Percentiles rank a stretch among this genome's conserved stretches.
phyloP scores from a whole-genome alignment of 2,329 filamentous ascomycete species.

The Fusarium hostae region DNA sequence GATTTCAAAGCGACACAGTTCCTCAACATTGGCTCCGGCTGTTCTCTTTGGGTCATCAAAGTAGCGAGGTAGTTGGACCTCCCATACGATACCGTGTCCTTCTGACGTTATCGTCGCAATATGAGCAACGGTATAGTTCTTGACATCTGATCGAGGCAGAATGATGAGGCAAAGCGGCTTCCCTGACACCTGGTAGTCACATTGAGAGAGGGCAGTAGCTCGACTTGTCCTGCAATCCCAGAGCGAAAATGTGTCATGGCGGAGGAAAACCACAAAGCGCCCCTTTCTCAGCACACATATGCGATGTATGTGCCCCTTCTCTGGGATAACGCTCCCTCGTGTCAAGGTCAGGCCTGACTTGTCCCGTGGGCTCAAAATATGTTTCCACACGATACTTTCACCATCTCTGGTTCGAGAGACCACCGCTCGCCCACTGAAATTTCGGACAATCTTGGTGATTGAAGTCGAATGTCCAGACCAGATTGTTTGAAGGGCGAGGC shows the following conservation, averaged over 20 bases:
- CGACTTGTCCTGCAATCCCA: constrained; percentile 78
- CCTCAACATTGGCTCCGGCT: constrained; percentile 56
- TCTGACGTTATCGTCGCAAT: constrained; percentile 85
- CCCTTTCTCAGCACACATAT: constrained; percentile 83
- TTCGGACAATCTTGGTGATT: constrained; percentile 87
- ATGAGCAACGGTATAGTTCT: constrained; percentile 69
- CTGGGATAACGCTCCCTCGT: constrained; percentile 74
- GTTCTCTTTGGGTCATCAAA: constrained; percentile 43
- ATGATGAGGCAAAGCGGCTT: constrained; percentile 84
- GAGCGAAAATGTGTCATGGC: constrained; percentile 74
- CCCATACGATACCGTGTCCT: constrained; percentile 84
- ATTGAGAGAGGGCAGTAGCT: constrained; percentile 64
- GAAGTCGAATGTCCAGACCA: constrained; percentile 88
- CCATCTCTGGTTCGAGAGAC: constrained; percentile 83
- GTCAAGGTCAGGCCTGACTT: constrained; percentile 60
- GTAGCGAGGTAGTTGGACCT: constrained; percentile 70
- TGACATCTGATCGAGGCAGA: constrained; percentile 70
- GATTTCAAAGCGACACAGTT: constrained; percentile 79
- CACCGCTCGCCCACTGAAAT: constrained; percentile 81
- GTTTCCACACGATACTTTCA: constrained; percentile 86
- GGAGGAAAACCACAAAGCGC: constrained; percentile 82
- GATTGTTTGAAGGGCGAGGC: constrained; percentile 70
- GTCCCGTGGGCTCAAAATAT: constrained; percentile 59
- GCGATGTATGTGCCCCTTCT: constrained; percentile 78
- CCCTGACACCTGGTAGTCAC: constrained; percentile 68